Conservation (phyloP, 1,284 basidiomycete species). For the Irpex lacteus region DNA sequence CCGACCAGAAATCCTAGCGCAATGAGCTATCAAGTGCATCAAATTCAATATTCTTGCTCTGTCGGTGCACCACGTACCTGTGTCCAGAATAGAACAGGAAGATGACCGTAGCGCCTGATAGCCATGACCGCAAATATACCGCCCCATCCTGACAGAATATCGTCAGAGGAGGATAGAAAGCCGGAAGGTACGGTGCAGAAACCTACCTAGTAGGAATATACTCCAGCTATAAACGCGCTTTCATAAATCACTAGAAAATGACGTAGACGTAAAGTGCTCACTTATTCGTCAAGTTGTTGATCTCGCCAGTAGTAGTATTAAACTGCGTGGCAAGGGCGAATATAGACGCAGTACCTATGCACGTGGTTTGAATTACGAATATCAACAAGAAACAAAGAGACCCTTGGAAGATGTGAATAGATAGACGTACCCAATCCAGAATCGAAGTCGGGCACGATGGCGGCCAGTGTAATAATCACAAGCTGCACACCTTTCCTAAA, state of each 20-base stretch:
- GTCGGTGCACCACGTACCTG: conserved; percentile 34
- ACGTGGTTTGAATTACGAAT: no score
- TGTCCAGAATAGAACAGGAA: conserved; percentile 63
- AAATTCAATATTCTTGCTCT: not conserved
- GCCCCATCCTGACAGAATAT: conserved; percentile 46
- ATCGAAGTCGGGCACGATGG: conserved; percentile 68
- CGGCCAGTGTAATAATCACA: conserved; percentile 59
- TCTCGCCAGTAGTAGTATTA: conserved; percentile 52
- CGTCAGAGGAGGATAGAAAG: not conserved
- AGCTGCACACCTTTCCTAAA: conserved; percentile 51
- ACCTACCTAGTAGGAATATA: conserved; percentile 58
- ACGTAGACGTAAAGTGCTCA: conserved; percentile 25
- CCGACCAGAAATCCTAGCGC: conserved; percentile 49
- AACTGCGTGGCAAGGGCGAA: conserved; percentile 59
- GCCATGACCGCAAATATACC: conserved; percentile 58
- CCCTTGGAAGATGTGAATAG: not conserved
- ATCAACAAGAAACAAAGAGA: not conserved
- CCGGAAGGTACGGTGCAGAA: conserved; percentile 4
- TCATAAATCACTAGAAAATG: not conserved
- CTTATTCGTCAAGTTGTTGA: conserved; percentile 67
- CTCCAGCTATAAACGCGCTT: conserved; percentile 49
- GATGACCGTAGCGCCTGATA: conserved; percentile 56
- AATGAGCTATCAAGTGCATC: conserved; percentile 33
- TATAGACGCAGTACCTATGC: conserved; percentile 52
- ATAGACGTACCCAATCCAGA: conserved; percentile 53